Evolutionary conservation across 495 filamentous ascomycete genomes (phyloP), one percentile per base, ranked within the genome.

Genomic region (Hypoxylon cercidicola): DNA sequence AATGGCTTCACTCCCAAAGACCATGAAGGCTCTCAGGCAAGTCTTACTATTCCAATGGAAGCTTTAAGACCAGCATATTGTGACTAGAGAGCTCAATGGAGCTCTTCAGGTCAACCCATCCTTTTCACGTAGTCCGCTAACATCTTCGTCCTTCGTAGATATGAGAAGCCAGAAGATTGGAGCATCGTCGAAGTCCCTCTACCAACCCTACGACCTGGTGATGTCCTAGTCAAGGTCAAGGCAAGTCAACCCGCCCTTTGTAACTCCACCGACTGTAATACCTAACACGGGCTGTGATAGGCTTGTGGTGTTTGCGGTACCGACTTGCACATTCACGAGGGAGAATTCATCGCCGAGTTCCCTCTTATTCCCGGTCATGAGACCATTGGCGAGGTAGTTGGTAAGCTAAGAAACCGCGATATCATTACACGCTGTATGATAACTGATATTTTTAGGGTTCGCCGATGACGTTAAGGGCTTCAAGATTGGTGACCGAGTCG

Each of bases 221-320:
- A 89, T 74, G 78, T 88, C 58, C 72, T 88, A 64, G 81, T 84
- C 68, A 85, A 85, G 74, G 81, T 84, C 60, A 89, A 89, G 76
- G 70, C 32, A 59, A 60, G 70, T 60, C 35, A 49, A 51, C 59
- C 59, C 21, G 1, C 12, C 11, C 19, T 15, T 10, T 15, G n/a
- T 39, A 55, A 25, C 11, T 2, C 37, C 12, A 5, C 10, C 25
- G 40, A 35, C 30, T 16, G 11, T 60, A 59, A 62, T n/a, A n/a
- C n/a, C n/a, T 66, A 66, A 70, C 58, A 55, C n/a, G 11, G 3
- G 51, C 40, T 15, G 0, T 20, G 15, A 5, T 39, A 72, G 70
- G 88, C 88, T 16, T 89, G 85, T 57, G 88, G 88, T 80, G 85
- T 90, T 57, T 90, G 88, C 55, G 87, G 87, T 59, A 89, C 88